Evolutionary conservation across 108 stramenopile genomes (phyloP), one percentile per base, ranked within the genome.

Genomic region (Skeletonema grethae): DNA sequence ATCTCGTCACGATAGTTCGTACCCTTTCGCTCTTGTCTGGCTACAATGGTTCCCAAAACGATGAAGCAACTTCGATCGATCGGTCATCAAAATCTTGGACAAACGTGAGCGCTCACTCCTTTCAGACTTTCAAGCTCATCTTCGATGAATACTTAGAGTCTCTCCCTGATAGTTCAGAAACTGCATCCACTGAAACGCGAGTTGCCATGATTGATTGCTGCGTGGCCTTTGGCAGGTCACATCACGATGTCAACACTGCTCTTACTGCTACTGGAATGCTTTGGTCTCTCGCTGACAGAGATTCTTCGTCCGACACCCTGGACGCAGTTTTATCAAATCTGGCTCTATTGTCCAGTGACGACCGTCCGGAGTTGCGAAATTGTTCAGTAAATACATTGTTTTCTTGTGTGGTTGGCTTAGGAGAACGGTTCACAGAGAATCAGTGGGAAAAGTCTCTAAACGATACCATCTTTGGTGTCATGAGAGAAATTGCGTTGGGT

Each of bases 351-450:
- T 83, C 91, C 15, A 57, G 84, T 12, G 91, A 95, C 62, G 60
- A 57, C 41, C 70, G 94, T 58, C 64, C 88, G 2, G 91, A 95
- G 75, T 81, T 96, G 63, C 72, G 96, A 61, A 97, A 97, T 74
- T 96, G 95, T 69, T 82, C 95, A 8, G 92, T 97, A 25, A 97
- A 97, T 66, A 97, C 96, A 8, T 70, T 97, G 20, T 94, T 97
- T 63, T 94, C 94, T 20, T 95, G 92, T 53, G 90, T 95, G 59
- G 93, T 95, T 61, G 94, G 96, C 1, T 82, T 92, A 28, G 96
- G 96, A 8, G 62, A 80, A 63, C 71, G 66, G 2, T 91, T 96
- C 50, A 76, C 90, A 5, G 66, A 86, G 39, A 58, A 69, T 15
- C 90, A 93, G 65, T 97, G 96, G 96, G 53, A 89, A 69, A 85